phyloP scores from a whole-genome alignment of 345 rosid species.

The Salix suchowensis region DNA sequence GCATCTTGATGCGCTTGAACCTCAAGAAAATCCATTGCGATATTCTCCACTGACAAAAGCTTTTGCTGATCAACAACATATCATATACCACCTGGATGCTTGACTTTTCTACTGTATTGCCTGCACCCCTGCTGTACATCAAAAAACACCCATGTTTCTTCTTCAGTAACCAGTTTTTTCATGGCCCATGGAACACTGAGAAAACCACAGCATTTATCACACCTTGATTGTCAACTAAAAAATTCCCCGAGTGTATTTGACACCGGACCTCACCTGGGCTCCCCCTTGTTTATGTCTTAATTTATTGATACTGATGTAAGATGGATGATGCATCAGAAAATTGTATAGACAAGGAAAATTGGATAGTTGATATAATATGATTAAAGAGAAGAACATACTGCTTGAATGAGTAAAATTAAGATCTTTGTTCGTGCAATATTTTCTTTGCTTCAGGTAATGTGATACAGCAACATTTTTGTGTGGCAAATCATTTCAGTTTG shows the following conservation, averaged over 20 bases:
- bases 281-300: neutral
- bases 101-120: neutral
- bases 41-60: neutral
- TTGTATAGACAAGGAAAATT: neutral
- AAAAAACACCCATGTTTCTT: neutral
- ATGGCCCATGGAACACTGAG: neutral
- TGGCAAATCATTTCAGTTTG: too few species aligned
- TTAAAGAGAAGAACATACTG: neutral
- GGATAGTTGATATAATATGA: neutral
- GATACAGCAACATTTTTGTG: too few species aligned
- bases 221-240: neutral
- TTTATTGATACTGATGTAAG: neutral
- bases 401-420: neutral
- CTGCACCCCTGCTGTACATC: neutral
- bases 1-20: conserved; percentile 18
- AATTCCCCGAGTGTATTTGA: neutral
- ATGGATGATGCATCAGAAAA: conserved; percentile 1
- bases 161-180: neutral
- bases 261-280: neutral
- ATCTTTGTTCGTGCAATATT: neutral
- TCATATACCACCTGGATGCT: neutral
- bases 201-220: neutral
- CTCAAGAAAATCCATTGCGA: conserved; percentile 22
- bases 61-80: neutral
- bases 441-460: neutral